Percentiles rank a stretch among this genome's conserved stretches.
Evolutionary conservation across 2,329 filamentous ascomycete genomes (phyloP).

Genomic region (Penicillium sp.): DNA sequence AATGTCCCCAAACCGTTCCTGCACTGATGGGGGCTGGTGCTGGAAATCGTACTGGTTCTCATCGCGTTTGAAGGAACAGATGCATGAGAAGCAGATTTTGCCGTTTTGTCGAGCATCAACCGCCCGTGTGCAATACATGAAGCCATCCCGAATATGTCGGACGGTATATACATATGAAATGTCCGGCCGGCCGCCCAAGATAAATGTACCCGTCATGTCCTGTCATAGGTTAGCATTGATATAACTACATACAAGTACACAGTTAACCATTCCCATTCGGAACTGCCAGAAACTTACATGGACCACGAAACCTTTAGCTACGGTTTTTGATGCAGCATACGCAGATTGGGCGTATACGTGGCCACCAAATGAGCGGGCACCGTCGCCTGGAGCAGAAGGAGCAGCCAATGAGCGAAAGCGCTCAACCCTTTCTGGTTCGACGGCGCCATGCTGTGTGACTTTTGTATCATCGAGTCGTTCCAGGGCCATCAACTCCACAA

Average conservation of each 20-base stretch:
- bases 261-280: background rate
- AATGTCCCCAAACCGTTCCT: slow-evolving; percentile 28
- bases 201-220: slow-evolving; percentile 52
- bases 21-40: slow-evolving; percentile 29
- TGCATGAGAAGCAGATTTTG: slow-evolving; percentile 49
- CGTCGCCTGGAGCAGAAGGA: slow-evolving; percentile 42
- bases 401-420: slow-evolving; percentile 26
- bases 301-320: slow-evolving; percentile 47
- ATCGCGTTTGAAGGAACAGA: slow-evolving; percentile 49
- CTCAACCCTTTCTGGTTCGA: slow-evolving; percentile 27
- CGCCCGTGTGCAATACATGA: slow-evolving; percentile 49
- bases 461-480: slow-evolving; percentile 22
- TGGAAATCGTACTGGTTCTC: slow-evolving; percentile 30
- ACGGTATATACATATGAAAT: slow-evolving; percentile 51
- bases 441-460: slow-evolving; percentile 3
- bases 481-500: slow-evolving; percentile 31
- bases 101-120: slow-evolving; percentile 50
- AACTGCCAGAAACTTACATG: slow-evolving; percentile 39
- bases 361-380: slow-evolving; percentile 49
- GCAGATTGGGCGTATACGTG: slow-evolving; percentile 56
- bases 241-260: background rate
- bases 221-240: slow-evolving; percentile 16
- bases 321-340: slow-evolving; percentile 53
- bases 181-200: slow-evolving; percentile 44
- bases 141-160: slow-evolving; percentile 48